Conservation (phyloP, 192 early-diverging fungal species). For the Lobosporangium transversale region DNA sequence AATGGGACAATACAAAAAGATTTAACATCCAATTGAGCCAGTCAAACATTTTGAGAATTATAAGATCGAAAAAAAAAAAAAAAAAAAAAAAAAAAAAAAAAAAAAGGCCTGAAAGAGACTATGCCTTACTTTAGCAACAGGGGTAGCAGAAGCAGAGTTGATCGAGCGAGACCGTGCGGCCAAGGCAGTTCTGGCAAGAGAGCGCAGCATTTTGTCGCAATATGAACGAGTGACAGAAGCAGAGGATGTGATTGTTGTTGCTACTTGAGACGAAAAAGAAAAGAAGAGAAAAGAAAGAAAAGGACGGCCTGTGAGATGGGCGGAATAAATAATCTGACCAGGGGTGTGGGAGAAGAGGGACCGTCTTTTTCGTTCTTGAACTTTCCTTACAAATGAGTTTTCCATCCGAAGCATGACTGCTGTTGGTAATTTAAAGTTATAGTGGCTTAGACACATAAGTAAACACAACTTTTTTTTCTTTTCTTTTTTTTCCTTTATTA, state of each 20-base stretch:
- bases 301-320: too few species aligned
- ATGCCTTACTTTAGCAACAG: constrained; percentile 39
- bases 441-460: constrained; percentile 3
- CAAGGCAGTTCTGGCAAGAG: constrained; percentile 37
- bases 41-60: too few species aligned
- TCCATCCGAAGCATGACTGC: constrained; percentile 6
- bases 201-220: constrained; percentile 34
- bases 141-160: constrained; percentile 1
- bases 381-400: neutral
- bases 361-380: constrained; percentile 1
- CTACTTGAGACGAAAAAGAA: neutral
- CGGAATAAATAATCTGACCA: too few species aligned
- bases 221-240: neutral
- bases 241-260: too few species aligned
- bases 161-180: constrained; percentile 26
- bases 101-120: too few species aligned
- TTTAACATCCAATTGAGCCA: neutral
- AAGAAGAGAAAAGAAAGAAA: neutral
- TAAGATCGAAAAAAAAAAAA: too few species aligned
- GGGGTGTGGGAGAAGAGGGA: too few species aligned
- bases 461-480: constrained; percentile 7
- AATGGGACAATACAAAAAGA: neutral
- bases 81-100: too few species aligned
- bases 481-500: constrained; percentile 14
- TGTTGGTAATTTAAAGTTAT: too few species aligned